Percentiles rank a stretch among this genome's conserved stretches.
Conservation (phyloP, 225 moss, liverwort and hornwort species). For the Bryum argenteum region DNA sequence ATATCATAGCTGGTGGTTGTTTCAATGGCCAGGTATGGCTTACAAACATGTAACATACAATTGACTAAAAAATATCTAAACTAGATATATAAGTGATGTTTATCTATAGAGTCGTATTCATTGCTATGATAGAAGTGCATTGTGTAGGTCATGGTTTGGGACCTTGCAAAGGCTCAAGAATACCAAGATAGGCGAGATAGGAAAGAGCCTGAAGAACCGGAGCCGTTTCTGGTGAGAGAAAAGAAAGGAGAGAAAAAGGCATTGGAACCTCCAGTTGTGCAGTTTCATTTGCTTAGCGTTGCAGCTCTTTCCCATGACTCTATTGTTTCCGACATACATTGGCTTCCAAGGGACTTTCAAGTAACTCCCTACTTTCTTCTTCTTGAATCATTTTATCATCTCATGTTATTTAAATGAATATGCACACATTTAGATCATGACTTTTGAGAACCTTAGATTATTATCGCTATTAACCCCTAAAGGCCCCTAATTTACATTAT, state of each 20-base stretch:
- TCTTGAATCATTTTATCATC: no score
- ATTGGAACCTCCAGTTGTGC: constrained; percentile 52
- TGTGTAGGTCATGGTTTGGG: constrained; percentile 78
- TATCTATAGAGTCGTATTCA: neutral
- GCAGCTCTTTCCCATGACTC: constrained; percentile 64
- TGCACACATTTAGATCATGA: no score
- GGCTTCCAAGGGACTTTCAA: constrained; percentile 86
- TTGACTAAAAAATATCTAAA: no score
- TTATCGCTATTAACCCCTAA: no score
- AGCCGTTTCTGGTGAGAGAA: constrained; percentile 23
- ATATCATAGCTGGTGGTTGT: constrained; percentile 83
- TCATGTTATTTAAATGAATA: no score
- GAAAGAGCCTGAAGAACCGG: constrained; percentile 57
- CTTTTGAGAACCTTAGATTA: no score
- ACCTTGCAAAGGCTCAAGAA: constrained; percentile 68
- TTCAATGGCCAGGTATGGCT: constrained; percentile 76
- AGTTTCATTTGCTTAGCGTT: constrained; percentile 65
- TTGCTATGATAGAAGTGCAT: neutral
- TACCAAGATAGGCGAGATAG: constrained; percentile 73
- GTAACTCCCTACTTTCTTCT: constrained; percentile 27
- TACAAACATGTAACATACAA: neutral
- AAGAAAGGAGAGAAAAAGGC: constrained; percentile 44
- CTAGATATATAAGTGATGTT: no score
- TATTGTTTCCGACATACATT: constrained; percentile 88
- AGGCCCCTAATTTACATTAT: no score